Evolutionary conservation across 83 land plant genomes (phyloP), one percentile per base, ranked within the genome.

Genomic region (Picea engelmannii): DNA sequence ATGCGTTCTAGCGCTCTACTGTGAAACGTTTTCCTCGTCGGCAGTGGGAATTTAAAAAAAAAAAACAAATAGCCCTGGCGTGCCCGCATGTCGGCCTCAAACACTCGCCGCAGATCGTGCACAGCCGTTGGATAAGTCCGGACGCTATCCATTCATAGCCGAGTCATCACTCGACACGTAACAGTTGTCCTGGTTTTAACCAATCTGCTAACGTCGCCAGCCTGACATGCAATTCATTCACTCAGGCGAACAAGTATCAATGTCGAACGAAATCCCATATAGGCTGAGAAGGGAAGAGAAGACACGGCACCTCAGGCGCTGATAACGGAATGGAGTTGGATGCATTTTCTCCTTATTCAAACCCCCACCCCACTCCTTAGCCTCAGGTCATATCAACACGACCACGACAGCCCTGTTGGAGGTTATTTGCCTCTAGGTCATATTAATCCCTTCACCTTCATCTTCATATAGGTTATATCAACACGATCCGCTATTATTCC

Each of bases 11-110:
- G 40, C 47, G 74, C 74, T 17, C 40, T 35, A 20, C 47, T 42
- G 44, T 15, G 18, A 38, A 69, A 69, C 74, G 74, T 69, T 69
- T 69, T 69, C 74, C 74, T 69, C 74, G 73, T 68, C 73, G n/a
- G 16, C 20, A 2, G 44, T 42, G 42, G 31, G 35, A 35, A 52
- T 52, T 15, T 15, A 69, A 69, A 68, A 69, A 31, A 6, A 13
- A 5, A 66, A 31, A 25, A 13, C 16, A 66, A 31, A 25, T 25
- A 23, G 69, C 69, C 0, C n/a, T 69, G 74, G 74, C 74, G 47
- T 69, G 74, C 74, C 74, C 74, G 74, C 47, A 69, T 13, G 69
- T 66, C 31, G 31, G 69, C 69, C 69, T 12, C 4, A 27, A 38
- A 38, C 71, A 31, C 17, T 52, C 38, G 71, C 71, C 71, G 31